phyloP scores from a whole-genome alignment of 768 basidiomycete genomes.

The Sporobolomyces roseus region DNA sequence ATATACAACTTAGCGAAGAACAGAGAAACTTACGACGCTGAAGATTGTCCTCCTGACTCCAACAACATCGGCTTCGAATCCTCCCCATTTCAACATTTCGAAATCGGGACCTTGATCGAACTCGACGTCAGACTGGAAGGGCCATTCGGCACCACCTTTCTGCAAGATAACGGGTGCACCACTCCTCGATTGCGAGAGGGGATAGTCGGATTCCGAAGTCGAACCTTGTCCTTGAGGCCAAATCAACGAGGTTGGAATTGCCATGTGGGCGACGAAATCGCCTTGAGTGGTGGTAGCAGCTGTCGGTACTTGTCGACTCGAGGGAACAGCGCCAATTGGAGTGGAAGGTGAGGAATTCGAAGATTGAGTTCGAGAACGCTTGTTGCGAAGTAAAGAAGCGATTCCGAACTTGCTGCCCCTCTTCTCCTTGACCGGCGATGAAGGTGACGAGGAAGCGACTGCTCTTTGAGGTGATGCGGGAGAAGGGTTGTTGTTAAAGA shows the following conservation, averaged over 20 bases:
- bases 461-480: neutral
- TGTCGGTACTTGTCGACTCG: slow-evolving; percentile 6
- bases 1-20: slow-evolving; percentile 5
- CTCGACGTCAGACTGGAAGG: slow-evolving; percentile 12
- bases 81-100: slow-evolving; percentile 28
- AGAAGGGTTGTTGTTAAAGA: neutral
- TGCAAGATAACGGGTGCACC: slow-evolving; percentile 15
- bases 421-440: neutral
- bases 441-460: neutral
- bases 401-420: slow-evolving; percentile 12
- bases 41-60: slow-evolving; percentile 24
- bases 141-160: slow-evolving; percentile 27
- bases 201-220: neutral
- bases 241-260: slow-evolving; percentile 11
- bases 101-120: slow-evolving; percentile 16
- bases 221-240: neutral
- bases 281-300: neutral
- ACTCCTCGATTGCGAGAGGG: neutral
- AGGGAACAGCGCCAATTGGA: neutral
- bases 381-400: slow-evolving; percentile 1
- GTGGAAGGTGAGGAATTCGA: neutral
- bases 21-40: slow-evolving; percentile 5
- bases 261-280: slow-evolving; percentile 22
- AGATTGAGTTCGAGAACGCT: neutral
- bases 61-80: slow-evolving; percentile 35